Evolutionary conservation across 306 rosid species (phyloP).

Genomic region (Begonia fuchsioides): DNA sequence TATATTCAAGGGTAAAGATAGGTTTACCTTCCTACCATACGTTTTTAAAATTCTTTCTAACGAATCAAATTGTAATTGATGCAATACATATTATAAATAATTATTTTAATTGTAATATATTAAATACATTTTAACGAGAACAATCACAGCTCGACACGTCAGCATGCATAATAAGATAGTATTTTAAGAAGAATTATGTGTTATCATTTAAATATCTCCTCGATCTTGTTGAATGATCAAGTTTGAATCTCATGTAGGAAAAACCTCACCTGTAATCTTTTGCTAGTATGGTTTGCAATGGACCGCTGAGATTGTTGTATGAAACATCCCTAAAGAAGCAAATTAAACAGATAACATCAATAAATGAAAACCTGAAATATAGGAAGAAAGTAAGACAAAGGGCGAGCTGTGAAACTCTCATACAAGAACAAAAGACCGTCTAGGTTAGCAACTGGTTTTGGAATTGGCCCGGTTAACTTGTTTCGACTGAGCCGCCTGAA

Average conservation of each 20-base stretch:
- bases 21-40: too few relatives aligned
- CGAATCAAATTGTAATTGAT: too few relatives aligned
- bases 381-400: constrained; percentile 8
- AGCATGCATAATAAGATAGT: too few relatives aligned
- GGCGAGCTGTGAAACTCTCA: constrained; percentile 12
- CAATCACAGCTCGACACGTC: too few relatives aligned
- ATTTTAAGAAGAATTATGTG: too few relatives aligned
- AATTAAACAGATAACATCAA: constrained; percentile 1
- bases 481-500: constrained; percentile 89
- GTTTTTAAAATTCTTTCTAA: too few relatives aligned
- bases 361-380: not conserved
- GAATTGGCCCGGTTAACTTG: constrained; percentile 67
- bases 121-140: too few relatives aligned
- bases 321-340: constrained; percentile 62
- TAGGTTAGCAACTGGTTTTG: constrained; percentile 71
- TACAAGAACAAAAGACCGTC: constrained; percentile 72
- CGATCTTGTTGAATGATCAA: too few relatives aligned
- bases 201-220: too few relatives aligned
- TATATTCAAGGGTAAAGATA: too few relatives aligned
- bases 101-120: too few relatives aligned
- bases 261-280: constrained; percentile 74
- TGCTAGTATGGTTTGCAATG: constrained; percentile 76
- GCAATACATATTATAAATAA: too few relatives aligned
- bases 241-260: not conserved
- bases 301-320: constrained; percentile 83